These are phyloP conservation scores for Gracilaria vermiculophylla DNA, from an alignment of 23 red algal genomes.

Conservation along the genomic window DNA sequence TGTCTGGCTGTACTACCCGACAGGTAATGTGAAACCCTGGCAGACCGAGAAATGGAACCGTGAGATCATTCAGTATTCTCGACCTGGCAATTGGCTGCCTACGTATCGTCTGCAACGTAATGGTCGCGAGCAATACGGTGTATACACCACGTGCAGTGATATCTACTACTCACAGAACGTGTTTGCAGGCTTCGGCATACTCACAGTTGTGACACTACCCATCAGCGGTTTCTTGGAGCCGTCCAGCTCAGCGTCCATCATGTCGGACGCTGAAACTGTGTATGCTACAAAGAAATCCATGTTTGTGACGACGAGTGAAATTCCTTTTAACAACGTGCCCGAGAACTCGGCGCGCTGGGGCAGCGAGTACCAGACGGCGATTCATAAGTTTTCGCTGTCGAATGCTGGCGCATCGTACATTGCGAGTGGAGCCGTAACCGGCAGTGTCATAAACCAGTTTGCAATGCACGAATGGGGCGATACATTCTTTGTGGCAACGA, in stretches of 20 bases:
- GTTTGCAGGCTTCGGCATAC: constrained; percentile 55
- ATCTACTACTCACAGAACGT: constrained; percentile 44
- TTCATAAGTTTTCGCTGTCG: too few relatives aligned
- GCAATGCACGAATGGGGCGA: too few relatives aligned
- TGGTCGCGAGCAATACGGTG: constrained; percentile 35
- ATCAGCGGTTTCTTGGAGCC: constrained; percentile 35
- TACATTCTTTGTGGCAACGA: too few relatives aligned
- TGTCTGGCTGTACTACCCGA: constrained; percentile 63
- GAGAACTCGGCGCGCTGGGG: too few relatives aligned
- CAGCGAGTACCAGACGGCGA: too few relatives aligned
- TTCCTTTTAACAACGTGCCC: too few relatives aligned
- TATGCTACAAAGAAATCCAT: too few relatives aligned
- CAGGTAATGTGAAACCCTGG: not conserved
- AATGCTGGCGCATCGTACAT: too few relatives aligned
- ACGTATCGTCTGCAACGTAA: constrained; percentile 40
- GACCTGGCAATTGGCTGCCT: constrained; percentile 52
- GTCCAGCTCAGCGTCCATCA: constrained; percentile 44
- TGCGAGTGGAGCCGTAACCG: too few relatives aligned
- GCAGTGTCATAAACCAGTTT: too few relatives aligned
- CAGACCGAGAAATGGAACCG: constrained; percentile 58
- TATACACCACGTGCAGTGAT: constrained; percentile 45
- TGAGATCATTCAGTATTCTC: constrained; percentile 54
- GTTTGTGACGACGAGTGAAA: too few relatives aligned
- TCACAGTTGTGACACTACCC: constrained; percentile 63
- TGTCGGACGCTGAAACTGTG: constrained; percentile 55